phyloP scores from a whole-genome alignment of 106 monocot genomes.

The Vanilla planifolia region DNA sequence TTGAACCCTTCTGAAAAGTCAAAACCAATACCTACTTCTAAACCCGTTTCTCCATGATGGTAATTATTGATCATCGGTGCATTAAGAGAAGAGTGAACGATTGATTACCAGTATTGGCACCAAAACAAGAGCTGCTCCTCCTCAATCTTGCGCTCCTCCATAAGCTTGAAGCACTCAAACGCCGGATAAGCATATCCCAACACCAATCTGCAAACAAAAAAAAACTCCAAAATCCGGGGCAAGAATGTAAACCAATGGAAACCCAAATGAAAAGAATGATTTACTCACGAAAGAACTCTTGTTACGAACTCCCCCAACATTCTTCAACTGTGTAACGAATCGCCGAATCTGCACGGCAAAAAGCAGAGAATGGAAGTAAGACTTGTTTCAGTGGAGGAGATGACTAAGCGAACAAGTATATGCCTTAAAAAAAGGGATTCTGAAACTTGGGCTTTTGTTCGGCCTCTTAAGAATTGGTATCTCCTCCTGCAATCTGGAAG shows the following conservation, averaged over 20 bases:
- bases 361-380: background rate
- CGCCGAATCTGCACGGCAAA: background rate
- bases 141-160: constrained; percentile 37
- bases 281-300: constrained; percentile 20
- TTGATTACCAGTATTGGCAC: constrained; percentile 80
- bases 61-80: too few relatives aligned
- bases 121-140: constrained; percentile 54
- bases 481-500: background rate
- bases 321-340: background rate
- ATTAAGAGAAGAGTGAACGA: background rate
- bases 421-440: background rate
- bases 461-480: background rate
- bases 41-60: too few relatives aligned
- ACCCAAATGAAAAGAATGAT: background rate
- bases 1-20: too few relatives aligned
- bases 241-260: background rate
- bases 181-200: constrained; percentile 79
- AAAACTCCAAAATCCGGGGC: too few relatives aligned
- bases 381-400: background rate
- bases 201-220: constrained; percentile 34
- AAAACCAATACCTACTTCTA: too few relatives aligned
- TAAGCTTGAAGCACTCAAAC: constrained; percentile 70
- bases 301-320: constrained; percentile 34
- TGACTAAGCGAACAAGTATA: background rate
- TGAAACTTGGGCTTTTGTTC: background rate